Evolutionary conservation across 768 basidiomycete species (phyloP).

Genomic region (Xerocomellus chrysenteron): DNA sequence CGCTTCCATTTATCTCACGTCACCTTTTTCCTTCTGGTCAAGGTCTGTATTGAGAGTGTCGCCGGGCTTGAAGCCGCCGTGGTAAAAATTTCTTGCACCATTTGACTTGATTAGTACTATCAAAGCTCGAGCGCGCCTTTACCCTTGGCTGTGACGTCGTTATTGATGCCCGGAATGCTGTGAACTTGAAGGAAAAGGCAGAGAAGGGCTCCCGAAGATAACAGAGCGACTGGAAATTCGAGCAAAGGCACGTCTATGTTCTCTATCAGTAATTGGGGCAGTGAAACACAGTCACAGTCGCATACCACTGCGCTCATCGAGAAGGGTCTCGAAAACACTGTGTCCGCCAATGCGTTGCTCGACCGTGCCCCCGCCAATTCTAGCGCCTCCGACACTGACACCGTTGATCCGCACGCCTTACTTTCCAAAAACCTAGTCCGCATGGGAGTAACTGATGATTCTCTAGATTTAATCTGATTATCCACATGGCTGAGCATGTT

Average conservation of each 20-base stretch:
- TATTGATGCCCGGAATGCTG: not conserved
- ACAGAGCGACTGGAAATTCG: not conserved
- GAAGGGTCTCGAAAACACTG: not conserved
- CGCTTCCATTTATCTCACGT: too few species aligned
- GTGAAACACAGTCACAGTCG: not conserved
- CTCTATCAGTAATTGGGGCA: constrained; percentile 4
- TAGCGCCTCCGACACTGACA: not conserved
- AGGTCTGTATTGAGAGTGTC: not conserved
- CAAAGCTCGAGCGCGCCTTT: not conserved
- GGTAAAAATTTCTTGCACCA: not conserved
- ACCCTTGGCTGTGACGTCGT: not conserved
- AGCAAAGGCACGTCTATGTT: constrained; percentile 4
- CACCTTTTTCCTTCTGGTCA: too few species aligned
- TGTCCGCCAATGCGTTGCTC: not conserved
- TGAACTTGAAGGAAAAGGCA: not conserved
- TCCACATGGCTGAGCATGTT: too few species aligned
- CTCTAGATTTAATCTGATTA: too few species aligned
- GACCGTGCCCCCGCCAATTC: not conserved
- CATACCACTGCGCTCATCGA: not conserved
- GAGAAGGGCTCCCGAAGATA: constrained; percentile 1
- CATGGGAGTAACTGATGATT: not conserved
- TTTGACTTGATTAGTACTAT: too few species aligned
- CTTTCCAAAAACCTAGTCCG: not conserved
- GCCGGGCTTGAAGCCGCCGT: not conserved
- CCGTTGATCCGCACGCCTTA: not conserved